A percentile compares a stretch with the other conserved stretches of the same genome.
phyloP scores from a whole-genome alignment of 140 eudicot genomes.

The Stevia rebaudiana region DNA sequence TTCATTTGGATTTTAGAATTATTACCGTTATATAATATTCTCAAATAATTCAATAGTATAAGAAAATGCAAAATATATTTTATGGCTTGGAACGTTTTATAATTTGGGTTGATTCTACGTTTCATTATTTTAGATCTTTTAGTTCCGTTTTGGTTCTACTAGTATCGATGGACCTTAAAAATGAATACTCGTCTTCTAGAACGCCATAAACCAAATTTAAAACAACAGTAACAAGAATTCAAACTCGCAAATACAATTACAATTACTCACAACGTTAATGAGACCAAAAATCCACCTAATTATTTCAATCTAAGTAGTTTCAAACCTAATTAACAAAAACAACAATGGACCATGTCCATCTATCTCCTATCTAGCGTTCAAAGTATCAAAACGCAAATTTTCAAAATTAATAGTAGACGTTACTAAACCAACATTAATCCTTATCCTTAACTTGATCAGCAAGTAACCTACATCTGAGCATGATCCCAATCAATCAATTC shows the following conservation, averaged over 20 bases:
- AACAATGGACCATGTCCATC: conserved; percentile 1
- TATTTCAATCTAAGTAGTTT: conserved; percentile 18
- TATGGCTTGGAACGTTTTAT: too few species aligned
- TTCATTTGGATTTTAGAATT: too few species aligned
- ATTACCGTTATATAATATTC: too few species aligned
- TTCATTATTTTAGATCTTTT: too few species aligned
- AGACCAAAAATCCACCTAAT: conserved; percentile 20
- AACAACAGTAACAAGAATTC: neutral
- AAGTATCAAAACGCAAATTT: neutral
- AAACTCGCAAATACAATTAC: neutral
- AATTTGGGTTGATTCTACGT: too few species aligned
- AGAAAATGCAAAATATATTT: too few species aligned
- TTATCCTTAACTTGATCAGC: conserved; percentile 8
- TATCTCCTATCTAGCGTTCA: conserved; percentile 11
- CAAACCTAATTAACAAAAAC: conserved; percentile 20
- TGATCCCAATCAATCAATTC: conserved; percentile 53
- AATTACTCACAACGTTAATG: neutral
- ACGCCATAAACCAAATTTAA: too few species aligned
- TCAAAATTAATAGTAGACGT: conserved; percentile 12
- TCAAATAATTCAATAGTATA: too few species aligned
- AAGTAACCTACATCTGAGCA: conserved; percentile 40
- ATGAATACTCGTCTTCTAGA: too few species aligned
- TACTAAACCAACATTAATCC: neutral
- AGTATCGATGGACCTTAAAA: too few species aligned
- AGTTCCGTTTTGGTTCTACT: too few species aligned